A percentile compares a stretch with the other conserved stretches of the same genome.
Conservation (phyloP, 192 early-diverging fungal species). For the Linnemannia exigua region DNA sequence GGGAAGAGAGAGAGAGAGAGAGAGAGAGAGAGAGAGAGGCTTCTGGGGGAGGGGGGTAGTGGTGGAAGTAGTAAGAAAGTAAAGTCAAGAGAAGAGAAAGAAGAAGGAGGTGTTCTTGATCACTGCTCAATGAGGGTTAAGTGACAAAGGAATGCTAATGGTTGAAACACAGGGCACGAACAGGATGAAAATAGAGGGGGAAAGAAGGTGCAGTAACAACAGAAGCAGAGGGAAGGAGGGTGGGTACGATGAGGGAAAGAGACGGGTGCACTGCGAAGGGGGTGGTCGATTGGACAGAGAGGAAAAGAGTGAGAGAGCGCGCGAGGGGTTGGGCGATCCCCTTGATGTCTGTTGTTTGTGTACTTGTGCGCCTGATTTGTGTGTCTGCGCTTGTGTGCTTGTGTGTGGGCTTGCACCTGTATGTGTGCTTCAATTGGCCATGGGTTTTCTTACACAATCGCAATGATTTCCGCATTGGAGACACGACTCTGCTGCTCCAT, state of each 20-base stretch:
- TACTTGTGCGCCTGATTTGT: not conserved
- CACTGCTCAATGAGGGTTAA: not conserved
- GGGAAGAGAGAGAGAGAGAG: not conserved
- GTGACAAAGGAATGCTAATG: not conserved
- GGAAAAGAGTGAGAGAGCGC: not conserved
- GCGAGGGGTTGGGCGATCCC: not conserved
- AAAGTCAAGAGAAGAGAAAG: not conserved
- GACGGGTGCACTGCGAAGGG: not conserved
- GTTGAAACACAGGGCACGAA: constrained; percentile 8
- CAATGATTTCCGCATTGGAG: not conserved
- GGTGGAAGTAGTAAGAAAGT: not conserved
- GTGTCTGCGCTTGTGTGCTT: too few species aligned
- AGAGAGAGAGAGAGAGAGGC: not conserved
- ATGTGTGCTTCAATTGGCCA: not conserved
- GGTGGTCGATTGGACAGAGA: not conserved
- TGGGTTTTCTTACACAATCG: not conserved
- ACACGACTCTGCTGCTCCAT: not conserved
- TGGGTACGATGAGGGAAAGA: not conserved
- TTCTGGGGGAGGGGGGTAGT: not conserved
- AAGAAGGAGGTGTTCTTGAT: not conserved
- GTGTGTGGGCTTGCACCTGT: too few species aligned
- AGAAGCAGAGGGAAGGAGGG: not conserved
- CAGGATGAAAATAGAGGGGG: not conserved
- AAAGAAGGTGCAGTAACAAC: not conserved
- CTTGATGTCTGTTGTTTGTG: not conserved